A percentile compares a stretch with the other conserved stretches of the same genome.
phyloP scores from a whole-genome alignment of 345 rosid species.

The Draba incana region DNA sequence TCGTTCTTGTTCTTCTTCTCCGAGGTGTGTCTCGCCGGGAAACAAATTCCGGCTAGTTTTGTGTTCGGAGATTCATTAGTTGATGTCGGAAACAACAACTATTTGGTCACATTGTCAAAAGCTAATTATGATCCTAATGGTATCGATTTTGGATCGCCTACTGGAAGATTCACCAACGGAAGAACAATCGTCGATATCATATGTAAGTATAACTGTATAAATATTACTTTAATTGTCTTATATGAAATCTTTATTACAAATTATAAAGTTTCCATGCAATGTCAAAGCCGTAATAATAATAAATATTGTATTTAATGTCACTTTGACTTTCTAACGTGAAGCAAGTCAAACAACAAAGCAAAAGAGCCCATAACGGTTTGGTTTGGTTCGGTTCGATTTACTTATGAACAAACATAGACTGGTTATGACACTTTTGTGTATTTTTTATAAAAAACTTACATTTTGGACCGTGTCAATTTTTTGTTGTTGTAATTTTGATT shows the following conservation, averaged over 20 bases:
- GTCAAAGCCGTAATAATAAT: constrained; percentile 16
- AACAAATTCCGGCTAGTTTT: constrained; percentile 41
- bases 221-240: neutral
- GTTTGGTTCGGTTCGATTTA: neutral
- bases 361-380: neutral
- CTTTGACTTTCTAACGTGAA: constrained; percentile 17
- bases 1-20: neutral
- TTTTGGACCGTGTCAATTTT: neutral
- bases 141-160: constrained; percentile 55
- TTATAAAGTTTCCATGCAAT: constrained; percentile 30
- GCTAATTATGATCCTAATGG: constrained; percentile 70
- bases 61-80: constrained; percentile 80
- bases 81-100: constrained; percentile 81
- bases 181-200: constrained; percentile 71
- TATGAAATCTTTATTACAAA: neutral
- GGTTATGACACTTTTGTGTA: neutral
- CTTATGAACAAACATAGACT: neutral
- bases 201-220: constrained; percentile 41
- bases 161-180: constrained; percentile 74
- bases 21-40: constrained; percentile 25
- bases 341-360: neutral
- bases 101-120: constrained; percentile 60
- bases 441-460: neutral
- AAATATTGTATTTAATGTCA: constrained; percentile 19
- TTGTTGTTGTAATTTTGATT: too few species aligned